These are phyloP conservation scores for Telopea speciosissima DNA, from an alignment of 177 flowering plant genomes.

Conservation along the genomic window DNA sequence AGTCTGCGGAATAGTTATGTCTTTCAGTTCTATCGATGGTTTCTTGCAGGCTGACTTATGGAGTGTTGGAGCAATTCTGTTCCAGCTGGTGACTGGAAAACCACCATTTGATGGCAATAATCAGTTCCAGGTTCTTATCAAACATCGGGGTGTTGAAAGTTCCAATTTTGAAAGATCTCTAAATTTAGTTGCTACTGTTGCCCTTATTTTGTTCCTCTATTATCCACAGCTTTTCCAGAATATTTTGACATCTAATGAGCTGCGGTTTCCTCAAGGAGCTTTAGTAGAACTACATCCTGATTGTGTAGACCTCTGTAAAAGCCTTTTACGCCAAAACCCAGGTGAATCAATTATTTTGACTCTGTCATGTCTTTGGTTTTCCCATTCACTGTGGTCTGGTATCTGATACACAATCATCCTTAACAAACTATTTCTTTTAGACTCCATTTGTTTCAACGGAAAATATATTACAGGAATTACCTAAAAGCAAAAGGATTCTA, in stretches of 20 bases:
- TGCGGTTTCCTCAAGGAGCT: slow-evolving; percentile 43
- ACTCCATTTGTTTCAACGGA: too few relatives aligned
- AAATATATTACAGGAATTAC: too few relatives aligned
- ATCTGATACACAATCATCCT: not conserved
- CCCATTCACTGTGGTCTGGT: not conserved
- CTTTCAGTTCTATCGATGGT: not conserved
- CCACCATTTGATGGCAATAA: slow-evolving; percentile 61
- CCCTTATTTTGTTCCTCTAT: slow-evolving; percentile 2
- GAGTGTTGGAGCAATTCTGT: slow-evolving; percentile 76
- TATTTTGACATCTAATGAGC: slow-evolving; percentile 41
- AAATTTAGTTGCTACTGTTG: not conserved
- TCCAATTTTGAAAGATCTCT: not conserved
- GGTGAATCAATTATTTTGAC: slow-evolving; percentile 25
- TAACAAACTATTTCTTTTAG: too few relatives aligned
- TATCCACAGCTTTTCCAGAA: slow-evolving; percentile 55
- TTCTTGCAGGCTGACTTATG: slow-evolving; percentile 66
- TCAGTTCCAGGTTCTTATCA: slow-evolving; percentile 44
- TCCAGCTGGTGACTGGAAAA: slow-evolving; percentile 64
- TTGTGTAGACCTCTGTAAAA: slow-evolving; percentile 51
- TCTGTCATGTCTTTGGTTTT: not conserved
- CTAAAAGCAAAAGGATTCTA: not conserved
- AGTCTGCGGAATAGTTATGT: not conserved
- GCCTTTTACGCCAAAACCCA: slow-evolving; percentile 55
- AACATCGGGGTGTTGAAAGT: not conserved
- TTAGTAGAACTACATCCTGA: slow-evolving; percentile 42